Evolutionary conservation across 306 rosid genomes (phyloP).

Genomic region (Vigna hirtella): DNA sequence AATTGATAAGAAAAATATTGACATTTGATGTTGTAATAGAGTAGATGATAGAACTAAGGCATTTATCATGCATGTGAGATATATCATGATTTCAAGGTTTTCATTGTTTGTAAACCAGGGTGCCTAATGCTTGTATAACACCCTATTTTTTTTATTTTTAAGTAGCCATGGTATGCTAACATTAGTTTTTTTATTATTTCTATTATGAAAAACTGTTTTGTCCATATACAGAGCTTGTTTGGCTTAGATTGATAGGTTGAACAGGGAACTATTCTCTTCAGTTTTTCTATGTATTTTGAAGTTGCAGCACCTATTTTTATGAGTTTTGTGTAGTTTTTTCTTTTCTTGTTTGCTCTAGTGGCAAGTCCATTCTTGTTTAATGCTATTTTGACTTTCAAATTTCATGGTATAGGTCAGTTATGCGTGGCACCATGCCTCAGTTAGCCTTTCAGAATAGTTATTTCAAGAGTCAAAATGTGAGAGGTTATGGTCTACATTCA

Average conservation of each 20-base stretch:
- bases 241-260: conserved; percentile 17
- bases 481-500: conserved; percentile 67
- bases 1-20: conserved; percentile 21
- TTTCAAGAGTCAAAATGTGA: conserved; percentile 51
- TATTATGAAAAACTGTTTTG: background rate
- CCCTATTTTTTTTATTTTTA: no score
- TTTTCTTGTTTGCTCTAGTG: conserved; percentile 36
- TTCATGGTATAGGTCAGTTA: conserved; percentile 57
- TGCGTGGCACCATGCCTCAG: conserved; percentile 53
- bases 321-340: conserved; percentile 6
- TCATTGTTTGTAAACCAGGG: conserved; percentile 19
- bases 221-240: background rate
- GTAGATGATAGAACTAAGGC: background rate
- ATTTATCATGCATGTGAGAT: conserved; percentile 7
- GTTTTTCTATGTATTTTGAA: background rate
- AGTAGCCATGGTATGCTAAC: conserved; percentile 7
- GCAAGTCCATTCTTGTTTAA: conserved; percentile 10
- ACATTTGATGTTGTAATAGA: conserved; percentile 4
- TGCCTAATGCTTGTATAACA: background rate
- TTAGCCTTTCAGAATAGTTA: conserved; percentile 46
- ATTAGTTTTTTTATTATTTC: conserved; percentile 19
- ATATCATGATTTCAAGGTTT: background rate
- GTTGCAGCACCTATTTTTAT: background rate
- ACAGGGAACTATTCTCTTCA: background rate
- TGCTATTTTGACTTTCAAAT: conserved; percentile 34